Conservation (phyloP, 768 basidiomycete genomes). For the Russula sp. region DNA sequence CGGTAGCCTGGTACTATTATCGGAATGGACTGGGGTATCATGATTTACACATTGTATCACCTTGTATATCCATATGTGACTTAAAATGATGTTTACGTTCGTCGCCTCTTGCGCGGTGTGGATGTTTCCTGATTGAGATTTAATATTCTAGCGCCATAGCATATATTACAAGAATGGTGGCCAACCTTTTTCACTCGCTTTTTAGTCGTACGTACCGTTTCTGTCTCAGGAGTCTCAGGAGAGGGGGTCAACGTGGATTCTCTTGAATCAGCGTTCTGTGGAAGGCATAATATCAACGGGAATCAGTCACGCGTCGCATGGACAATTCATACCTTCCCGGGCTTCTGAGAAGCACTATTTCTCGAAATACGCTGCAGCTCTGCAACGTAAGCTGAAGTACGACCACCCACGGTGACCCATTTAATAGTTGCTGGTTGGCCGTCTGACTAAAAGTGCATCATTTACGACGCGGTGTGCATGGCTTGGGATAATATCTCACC, state of each 20-base stretch:
- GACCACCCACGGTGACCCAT: conserved; percentile 72
- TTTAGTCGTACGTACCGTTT: conserved; percentile 21
- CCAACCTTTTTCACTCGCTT: conserved; percentile 31
- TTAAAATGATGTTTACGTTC: conserved; percentile 11
- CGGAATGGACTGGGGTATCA: not conserved
- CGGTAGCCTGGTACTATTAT: not conserved
- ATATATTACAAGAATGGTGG: not conserved
- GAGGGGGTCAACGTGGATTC: conserved; percentile 32
- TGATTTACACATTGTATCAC: not conserved
- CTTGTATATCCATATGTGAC: conserved; percentile 15
- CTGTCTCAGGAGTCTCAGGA: conserved; percentile 25
- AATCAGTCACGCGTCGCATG: not conserved
- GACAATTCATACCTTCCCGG: not conserved
- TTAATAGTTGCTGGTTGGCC: conserved; percentile 69
- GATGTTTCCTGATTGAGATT: conserved; percentile 7
- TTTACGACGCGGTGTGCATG: not conserved
- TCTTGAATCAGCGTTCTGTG: conserved; percentile 26
- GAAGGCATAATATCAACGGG: not conserved
- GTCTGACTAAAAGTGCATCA: conserved; percentile 48
- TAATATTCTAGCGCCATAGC: not conserved
- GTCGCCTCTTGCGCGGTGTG: conserved; percentile 18
- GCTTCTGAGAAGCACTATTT: not conserved
- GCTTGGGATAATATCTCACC: conserved; percentile 36
- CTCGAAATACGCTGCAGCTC: conserved; percentile 51
- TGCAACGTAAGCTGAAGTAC: conserved; percentile 68